These are phyloP conservation scores for Firmiana major DNA, from an alignment of 345 rosid species.

Conservation along the genomic window DNA sequence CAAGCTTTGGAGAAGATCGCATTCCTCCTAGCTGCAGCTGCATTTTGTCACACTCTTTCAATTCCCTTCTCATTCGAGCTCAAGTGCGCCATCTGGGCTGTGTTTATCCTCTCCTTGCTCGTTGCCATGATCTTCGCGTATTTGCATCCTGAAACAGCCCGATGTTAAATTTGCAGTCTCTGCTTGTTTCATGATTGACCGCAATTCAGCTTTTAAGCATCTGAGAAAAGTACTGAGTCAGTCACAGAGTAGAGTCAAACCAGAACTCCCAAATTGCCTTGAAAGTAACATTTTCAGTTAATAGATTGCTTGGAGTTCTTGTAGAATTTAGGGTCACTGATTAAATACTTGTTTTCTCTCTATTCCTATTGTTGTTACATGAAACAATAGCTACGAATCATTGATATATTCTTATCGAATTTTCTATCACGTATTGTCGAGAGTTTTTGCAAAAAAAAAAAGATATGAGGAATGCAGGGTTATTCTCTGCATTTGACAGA, in stretches of 20 bases:
- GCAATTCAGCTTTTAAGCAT: not conserved
- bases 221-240: not conserved
- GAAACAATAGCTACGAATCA: no score
- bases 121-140: not conserved
- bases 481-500: no score
- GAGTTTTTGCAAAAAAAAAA: no score
- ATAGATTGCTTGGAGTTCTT: not conserved
- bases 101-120: not conserved
- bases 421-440: no score
- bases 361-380: no score
- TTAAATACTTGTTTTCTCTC: not conserved
- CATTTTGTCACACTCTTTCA: not conserved
- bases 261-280: no score
- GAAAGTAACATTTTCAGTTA: not conserved
- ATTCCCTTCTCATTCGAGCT: constrained; percentile 4
- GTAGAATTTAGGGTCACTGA: not conserved
- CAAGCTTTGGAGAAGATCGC: not conserved
- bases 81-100: constrained; percentile 1
- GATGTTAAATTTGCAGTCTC: not conserved
- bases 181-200: not conserved
- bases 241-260: not conserved
- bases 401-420: no score
- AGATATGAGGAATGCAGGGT: no score
- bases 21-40: not conserved
- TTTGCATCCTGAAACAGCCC: not conserved